Conservation (phyloP, 169 alveolate species). For the Cryptosporidium meleagridis region DNA sequence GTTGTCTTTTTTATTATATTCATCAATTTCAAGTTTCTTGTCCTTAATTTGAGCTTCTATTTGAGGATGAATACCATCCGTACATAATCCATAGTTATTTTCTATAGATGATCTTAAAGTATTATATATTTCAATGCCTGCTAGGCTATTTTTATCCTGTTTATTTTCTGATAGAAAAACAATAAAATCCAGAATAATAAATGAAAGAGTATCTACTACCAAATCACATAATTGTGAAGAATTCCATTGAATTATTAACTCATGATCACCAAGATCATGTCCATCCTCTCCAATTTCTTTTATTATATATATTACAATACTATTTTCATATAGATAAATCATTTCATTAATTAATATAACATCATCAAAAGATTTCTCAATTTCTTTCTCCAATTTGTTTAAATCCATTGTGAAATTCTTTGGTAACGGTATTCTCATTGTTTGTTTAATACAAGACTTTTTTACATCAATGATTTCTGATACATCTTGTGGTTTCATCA, state of each 20-base stretch:
- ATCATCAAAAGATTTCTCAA: constrained; percentile 47
- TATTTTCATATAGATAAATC: constrained; percentile 10
- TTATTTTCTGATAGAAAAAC: not conserved
- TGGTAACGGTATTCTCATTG: constrained; percentile 52
- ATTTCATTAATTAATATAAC: not conserved
- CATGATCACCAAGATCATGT: not conserved
- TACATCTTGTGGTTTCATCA: constrained; percentile 45
- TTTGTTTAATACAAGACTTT: constrained; percentile 49
- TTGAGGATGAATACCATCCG: constrained; percentile 40
- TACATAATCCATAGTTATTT: constrained; percentile 44
- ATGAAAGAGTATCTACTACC: constrained; percentile 66
- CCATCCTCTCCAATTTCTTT: not conserved
- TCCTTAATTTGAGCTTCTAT: not conserved
- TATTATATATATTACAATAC: constrained; percentile 10
- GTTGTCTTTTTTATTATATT: not conserved
- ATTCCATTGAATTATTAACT: constrained; percentile 57
- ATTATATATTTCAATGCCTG: not conserved
- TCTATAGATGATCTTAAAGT: constrained; percentile 36
- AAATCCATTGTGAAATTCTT: not conserved
- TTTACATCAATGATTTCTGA: constrained; percentile 42
- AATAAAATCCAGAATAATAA: constrained; percentile 46
- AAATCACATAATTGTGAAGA: constrained; percentile 30
- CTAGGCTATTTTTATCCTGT: not conserved
- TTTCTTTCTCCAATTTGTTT: not conserved
- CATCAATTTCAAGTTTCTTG: not conserved